A percentile compares a stretch with the other conserved stretches of the same genome.
Conservation (phyloP, 1,284 basidiomycete genomes). For the Melampsora larici-populina region DNA sequence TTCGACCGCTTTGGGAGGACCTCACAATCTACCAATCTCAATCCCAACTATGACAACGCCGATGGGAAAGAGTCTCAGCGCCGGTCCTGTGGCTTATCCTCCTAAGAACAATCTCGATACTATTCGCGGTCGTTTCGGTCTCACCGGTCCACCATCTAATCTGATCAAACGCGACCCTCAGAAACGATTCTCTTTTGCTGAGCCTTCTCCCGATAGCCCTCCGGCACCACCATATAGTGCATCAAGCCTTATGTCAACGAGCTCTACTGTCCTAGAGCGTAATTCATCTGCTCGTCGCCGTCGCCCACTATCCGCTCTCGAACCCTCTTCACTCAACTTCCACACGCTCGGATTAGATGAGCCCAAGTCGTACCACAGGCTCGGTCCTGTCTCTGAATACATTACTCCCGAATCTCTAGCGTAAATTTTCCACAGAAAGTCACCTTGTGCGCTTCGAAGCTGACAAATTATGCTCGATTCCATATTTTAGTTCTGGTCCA, state of each 20-base stretch:
- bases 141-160: constrained; percentile 3
- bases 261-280: constrained; percentile 18
- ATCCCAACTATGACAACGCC: constrained; percentile 9
- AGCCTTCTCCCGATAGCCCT: constrained; percentile 4
- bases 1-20: constrained; percentile 4
- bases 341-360: too few relatives aligned
- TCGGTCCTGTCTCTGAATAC: background rate
- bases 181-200: constrained; percentile 37
- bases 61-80: constrained; percentile 23
- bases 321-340: constrained; percentile 15
- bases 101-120: constrained; percentile 38
- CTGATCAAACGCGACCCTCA: constrained; percentile 12
- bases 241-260: constrained; percentile 35
- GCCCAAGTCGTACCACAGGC: too few relatives aligned
- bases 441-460: too few relatives aligned
- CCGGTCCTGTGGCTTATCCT: constrained; percentile 31
- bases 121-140: constrained; percentile 36
- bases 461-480: too few relatives aligned
- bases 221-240: constrained; percentile 16
- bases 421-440: too few relatives aligned
- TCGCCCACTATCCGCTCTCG: constrained; percentile 36
- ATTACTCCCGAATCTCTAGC: background rate
- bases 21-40: constrained; percentile 19
- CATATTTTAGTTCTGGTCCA: too few relatives aligned
- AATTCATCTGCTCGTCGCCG: constrained; percentile 16